These are phyloP conservation scores for Eucalyptus sp. DNA, from an alignment of 345 rosid genomes.

Conservation along the genomic window DNA sequence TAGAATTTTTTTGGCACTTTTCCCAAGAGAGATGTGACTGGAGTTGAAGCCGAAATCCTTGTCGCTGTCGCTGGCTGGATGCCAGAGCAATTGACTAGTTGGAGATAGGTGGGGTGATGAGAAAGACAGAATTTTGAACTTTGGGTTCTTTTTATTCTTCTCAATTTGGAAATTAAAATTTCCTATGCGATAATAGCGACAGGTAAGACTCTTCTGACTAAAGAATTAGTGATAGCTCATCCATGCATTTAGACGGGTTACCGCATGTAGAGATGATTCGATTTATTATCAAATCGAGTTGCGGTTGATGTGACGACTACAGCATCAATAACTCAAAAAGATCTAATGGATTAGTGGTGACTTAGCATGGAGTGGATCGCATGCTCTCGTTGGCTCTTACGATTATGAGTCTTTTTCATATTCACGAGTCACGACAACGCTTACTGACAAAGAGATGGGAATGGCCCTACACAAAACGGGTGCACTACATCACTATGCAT, in stretches of 20 bases:
- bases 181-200: neutral
- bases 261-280: neutral
- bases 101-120: neutral
- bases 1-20: too few species aligned
- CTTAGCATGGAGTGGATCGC: neutral
- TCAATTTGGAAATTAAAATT: neutral
- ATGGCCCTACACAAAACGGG: neutral
- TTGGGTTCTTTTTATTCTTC: neutral
- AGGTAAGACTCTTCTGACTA: neutral
- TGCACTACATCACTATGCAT: neutral
- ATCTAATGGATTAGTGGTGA: neutral
- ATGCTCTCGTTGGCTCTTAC: neutral
- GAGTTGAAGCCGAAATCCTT: neutral
- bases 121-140: neutral
- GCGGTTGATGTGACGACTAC: too few species aligned
- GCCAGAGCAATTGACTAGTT: neutral
- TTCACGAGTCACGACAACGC: neutral
- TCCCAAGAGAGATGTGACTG: neutral
- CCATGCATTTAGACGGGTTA: neutral
- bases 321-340: neutral
- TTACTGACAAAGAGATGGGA: neutral
- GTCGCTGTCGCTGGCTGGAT: neutral
- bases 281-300: neutral
- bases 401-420: too few species aligned
- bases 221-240: neutral